A percentile compares a stretch with the other conserved stretches of the same genome.
Evolutionary conservation across 257 asterid species (phyloP).

Genomic region (Osmanthus fragrans): DNA sequence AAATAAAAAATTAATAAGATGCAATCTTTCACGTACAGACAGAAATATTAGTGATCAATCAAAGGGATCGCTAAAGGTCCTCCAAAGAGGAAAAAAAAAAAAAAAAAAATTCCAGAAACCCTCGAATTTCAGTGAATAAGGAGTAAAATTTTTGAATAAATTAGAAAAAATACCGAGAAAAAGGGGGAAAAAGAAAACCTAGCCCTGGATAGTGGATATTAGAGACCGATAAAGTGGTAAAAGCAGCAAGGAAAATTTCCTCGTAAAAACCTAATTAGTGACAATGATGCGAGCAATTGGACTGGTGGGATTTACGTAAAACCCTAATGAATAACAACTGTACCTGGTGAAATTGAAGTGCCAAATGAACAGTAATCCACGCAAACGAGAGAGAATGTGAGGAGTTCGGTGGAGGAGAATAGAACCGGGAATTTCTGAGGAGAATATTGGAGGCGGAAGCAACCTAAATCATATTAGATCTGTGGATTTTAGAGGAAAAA

Average conservation of each 20-base stretch:
- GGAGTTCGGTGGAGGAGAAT: neutral
- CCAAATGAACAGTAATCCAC: neutral
- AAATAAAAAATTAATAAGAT: neutral
- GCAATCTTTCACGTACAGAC: neutral
- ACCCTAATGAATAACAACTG: neutral
- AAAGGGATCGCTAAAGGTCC: neutral
- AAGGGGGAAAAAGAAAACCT: too few relatives aligned
- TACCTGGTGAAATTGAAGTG: slow-evolving; percentile 3
- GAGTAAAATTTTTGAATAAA: neutral
- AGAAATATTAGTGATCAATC: neutral
- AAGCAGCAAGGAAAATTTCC: neutral
- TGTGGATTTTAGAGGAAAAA: too few relatives aligned
- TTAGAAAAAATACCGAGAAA: neutral
- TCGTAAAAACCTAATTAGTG: neutral
- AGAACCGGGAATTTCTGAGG: too few relatives aligned
- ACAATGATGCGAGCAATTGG: neutral
- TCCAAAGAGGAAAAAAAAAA: neutral
- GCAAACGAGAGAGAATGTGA: neutral
- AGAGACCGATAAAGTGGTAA: too few relatives aligned
- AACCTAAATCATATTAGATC: neutral
- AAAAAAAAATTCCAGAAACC: neutral
- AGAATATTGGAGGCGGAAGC: neutral
- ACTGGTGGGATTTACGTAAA: neutral
- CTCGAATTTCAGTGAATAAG: neutral
- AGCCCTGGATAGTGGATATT: too few relatives aligned